These are phyloP conservation scores for Tolypocladium pustulatum DNA, from an alignment of 2,329 filamentous ascomycete genomes.

Conservation along the genomic window DNA sequence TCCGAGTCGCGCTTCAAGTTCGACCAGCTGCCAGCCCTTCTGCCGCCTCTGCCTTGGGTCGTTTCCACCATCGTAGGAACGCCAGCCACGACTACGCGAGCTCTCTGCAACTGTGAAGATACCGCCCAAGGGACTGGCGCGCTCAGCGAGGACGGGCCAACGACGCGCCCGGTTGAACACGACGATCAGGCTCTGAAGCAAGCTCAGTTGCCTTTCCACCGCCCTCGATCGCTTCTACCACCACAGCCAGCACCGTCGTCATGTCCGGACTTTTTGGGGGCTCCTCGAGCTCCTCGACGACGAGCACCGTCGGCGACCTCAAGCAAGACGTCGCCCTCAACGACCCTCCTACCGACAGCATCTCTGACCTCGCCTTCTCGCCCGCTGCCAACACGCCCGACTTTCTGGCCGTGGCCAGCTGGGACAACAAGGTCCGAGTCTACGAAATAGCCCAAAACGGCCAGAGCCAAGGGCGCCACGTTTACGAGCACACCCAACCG, in stretches of 20 bases:
- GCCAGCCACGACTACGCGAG: background rate
- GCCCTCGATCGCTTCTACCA: conserved; percentile 3
- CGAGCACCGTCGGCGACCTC: conserved; percentile 79
- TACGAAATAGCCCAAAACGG: conserved; percentile 79
- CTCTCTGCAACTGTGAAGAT: background rate
- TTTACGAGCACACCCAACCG: conserved; percentile 77
- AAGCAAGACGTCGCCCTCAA: conserved; percentile 76
- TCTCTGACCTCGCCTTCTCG: conserved; percentile 80
- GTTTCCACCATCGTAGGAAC: background rate
- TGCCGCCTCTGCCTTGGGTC: background rate
- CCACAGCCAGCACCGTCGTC: conserved; percentile 7
- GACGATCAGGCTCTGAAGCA: background rate
- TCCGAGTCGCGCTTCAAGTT: conserved; percentile 11
- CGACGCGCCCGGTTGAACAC: background rate
- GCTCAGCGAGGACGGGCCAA: background rate
- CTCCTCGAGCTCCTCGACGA: conserved; percentile 39
- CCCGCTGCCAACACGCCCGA: conserved; percentile 48
- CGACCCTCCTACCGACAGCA: conserved; percentile 75
- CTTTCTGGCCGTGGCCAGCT: conserved; percentile 81
- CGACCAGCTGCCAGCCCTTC: conserved; percentile 5
- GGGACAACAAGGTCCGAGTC: conserved; percentile 97
- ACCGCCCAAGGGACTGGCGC: background rate
- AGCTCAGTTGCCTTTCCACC: background rate
- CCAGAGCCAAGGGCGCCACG: conserved; percentile 72
- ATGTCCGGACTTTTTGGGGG: conserved; percentile 58